Conservation (phyloP, 2,329 filamentous ascomycete species). For the Blumeria graminis region DNA sequence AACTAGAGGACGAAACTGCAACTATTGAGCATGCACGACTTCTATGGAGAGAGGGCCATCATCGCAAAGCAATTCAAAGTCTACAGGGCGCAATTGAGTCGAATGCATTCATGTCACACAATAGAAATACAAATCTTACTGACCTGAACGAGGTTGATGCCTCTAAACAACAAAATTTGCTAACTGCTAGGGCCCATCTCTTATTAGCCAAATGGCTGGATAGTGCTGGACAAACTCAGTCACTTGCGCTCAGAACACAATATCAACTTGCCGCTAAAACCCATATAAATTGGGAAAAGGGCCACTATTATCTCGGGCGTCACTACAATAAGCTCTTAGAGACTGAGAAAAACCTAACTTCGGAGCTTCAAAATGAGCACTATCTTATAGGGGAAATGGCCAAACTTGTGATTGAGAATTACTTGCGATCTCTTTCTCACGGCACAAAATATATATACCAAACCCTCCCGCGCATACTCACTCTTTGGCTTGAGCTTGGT, state of each 20-base stretch:
- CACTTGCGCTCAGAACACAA: conserved; percentile 50
- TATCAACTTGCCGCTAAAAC: conserved; percentile 64
- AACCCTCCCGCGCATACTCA: conserved; percentile 73
- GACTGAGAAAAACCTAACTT: conserved; percentile 55
- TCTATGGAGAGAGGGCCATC: conserved; percentile 80
- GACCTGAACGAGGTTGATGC: conserved; percentile 8
- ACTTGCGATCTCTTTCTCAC: conserved; percentile 61
- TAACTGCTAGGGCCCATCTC: conserved; percentile 60
- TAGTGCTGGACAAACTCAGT: conserved; percentile 76
- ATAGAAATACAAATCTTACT: conserved; percentile 8
- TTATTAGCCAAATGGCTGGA: conserved; percentile 94
- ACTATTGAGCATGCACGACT: conserved; percentile 87
- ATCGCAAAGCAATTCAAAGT: conserved; percentile 82
- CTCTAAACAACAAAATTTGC: conserved; percentile 26
- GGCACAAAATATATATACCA: conserved; percentile 94
- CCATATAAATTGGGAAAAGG: conserved; percentile 66
- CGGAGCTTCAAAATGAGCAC: conserved; percentile 51
- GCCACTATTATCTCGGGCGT: conserved; percentile 86
- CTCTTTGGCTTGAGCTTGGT: conserved; percentile 82
- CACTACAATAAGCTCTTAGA: conserved; percentile 95
- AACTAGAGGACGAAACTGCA: conserved; percentile 62
- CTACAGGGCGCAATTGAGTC: conserved; percentile 66
- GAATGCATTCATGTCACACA: conserved; percentile 39
- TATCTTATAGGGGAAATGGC: conserved; percentile 63
- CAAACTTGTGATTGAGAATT: conserved; percentile 82